phyloP scores from a whole-genome alignment of 345 rosid species.

The Eutrema heterophyllum region DNA sequence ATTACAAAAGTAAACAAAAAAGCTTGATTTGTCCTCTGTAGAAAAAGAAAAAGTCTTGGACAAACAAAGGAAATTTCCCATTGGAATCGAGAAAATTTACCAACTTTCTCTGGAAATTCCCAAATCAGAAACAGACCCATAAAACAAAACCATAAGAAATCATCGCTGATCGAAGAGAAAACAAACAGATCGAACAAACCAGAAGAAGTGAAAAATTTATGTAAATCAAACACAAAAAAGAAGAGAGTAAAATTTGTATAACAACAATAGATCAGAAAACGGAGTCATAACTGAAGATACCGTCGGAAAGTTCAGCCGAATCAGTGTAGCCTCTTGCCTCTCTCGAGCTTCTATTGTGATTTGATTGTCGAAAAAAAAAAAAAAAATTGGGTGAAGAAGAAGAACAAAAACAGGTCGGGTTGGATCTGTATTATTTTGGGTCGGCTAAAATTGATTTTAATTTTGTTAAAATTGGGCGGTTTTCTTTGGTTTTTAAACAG shows the following conservation, averaged over 20 bases:
- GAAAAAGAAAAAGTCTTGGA: neutral
- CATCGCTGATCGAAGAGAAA: neutral
- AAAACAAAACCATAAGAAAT: neutral
- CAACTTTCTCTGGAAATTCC: neutral
- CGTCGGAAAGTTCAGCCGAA: too few species aligned
- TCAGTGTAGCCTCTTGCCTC: too few species aligned
- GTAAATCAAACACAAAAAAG: neutral
- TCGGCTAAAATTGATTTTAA: too few species aligned
- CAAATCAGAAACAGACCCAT: slow-evolving; percentile 5
- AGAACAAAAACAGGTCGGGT: too few species aligned
- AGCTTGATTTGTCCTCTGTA: too few species aligned
- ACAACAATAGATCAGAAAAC: neutral
- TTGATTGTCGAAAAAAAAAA: too few species aligned
- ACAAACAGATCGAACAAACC: neutral
- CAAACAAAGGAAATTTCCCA: neutral
- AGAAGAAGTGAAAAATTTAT: neutral
- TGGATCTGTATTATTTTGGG: too few species aligned
- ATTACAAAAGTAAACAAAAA: neutral
- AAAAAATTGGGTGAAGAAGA: too few species aligned
- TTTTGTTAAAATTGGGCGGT: too few species aligned
- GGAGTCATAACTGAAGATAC: slow-evolving; percentile 4
- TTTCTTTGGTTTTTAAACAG: too few species aligned
- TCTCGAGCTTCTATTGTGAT: too few species aligned
- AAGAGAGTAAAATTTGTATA: neutral
- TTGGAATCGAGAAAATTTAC: neutral